Evolutionary conservation across 768 basidiomycete genomes (phyloP), one percentile per base, ranked within the genome.

Genomic region (Kwoniella europaea): DNA sequence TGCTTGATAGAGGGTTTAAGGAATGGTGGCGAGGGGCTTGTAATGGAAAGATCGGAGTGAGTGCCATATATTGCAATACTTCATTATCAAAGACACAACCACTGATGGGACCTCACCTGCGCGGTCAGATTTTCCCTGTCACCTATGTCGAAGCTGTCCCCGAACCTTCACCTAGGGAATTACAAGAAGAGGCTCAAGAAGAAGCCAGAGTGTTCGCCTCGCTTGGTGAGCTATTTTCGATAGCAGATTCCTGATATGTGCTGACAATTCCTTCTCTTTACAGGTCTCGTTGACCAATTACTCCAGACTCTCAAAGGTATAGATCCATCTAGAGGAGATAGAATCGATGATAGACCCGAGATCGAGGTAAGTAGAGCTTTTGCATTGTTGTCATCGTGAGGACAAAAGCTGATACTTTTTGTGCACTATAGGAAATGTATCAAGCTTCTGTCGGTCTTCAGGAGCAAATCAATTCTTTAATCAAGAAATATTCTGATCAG

Each of bases 11-110:
- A 27, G 91, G 91, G 24, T 96, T 96, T 83, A 91, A 92, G 76
- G 94, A 97, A 80, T 98, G 96, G 96, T 98, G 94, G 93, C 85
- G 93, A 24, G 96, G 96, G 0, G 94, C 97, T 75, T 83, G 95
- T 56, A 91, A 90, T 78, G 94, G 93, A 0, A 86, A 92, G 68
- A 93, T 94, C 2, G 80, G 80, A 20, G 80, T 81, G 65, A 79
- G 76, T 76, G 29, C 20, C 22, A 20, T 22, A 24, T 10, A 10
- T 24, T 41, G 35, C 64, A 10, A 27, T 27, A 62, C n/a, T 42
- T 43, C 4, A 42, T 62, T 13, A 18, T 20, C 22, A 18, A 50
- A 50, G 46, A 50, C 46, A 50, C 13, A 18, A 50, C 29, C 24
- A 35, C 35, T 35, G 35, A 35, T 35, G 35, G 35, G 35, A 35